phyloP scores from a whole-genome alignment of 306 rosid genomes.

The Lablab purpureus region DNA sequence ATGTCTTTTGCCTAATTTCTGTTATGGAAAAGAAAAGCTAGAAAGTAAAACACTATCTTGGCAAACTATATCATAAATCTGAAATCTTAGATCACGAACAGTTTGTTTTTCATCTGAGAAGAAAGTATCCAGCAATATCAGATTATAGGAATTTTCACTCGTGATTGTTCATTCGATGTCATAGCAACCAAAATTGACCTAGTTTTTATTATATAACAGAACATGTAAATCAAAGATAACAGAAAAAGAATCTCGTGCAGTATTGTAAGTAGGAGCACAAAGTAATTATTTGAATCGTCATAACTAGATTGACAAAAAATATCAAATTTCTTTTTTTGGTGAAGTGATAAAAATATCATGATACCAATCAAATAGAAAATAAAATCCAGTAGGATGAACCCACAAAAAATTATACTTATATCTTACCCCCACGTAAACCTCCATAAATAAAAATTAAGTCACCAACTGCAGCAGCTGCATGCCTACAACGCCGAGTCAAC shows the following conservation, averaged over 20 bases:
- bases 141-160: constrained; percentile 23
- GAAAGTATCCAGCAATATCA: constrained; percentile 7
- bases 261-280: constrained; percentile 14
- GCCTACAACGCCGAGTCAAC: constrained; percentile 98
- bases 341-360: not conserved
- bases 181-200: constrained; percentile 25
- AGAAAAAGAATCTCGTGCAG: constrained; percentile 25
- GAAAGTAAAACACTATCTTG: no score
- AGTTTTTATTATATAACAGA: constrained; percentile 10
- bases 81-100: constrained; percentile 1
- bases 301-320: constrained; percentile 36
- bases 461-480: constrained; percentile 98
- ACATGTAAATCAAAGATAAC: constrained; percentile 35
- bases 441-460: constrained; percentile 96
- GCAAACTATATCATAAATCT: constrained; percentile 11
- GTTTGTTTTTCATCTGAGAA: constrained; percentile 4
- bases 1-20: not conserved
- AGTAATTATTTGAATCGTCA: constrained; percentile 34
- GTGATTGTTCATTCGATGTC: constrained; percentile 6
- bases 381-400: constrained; percentile 26
- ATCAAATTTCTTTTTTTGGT: not conserved
- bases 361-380: constrained; percentile 37
- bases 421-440: constrained; percentile 97
- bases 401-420: constrained; percentile 22
- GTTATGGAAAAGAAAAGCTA: no score